Base-by-base conservation (phyloP, 1,139 yeast genomes). In the Taiozyma sp. region DNA sequence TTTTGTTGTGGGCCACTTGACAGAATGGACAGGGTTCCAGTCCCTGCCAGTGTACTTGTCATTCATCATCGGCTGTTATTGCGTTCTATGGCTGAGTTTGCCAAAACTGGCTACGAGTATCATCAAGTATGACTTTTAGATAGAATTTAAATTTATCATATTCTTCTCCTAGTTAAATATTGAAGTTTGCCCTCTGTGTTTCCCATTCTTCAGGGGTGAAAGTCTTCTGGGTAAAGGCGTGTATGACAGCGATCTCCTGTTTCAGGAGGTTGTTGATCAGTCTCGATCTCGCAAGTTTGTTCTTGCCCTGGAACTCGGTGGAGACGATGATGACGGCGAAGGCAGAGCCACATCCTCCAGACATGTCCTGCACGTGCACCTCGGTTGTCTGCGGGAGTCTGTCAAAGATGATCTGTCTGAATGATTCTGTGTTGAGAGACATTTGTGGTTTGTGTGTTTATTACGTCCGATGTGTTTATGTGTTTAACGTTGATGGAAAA, bases 141-240 rank as follows among this genome's bases (percentile, higher is more conserved):
- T 9, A 29, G 13, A 2, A 8, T 6, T 22, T 29, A 24, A 24
- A 22, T 22, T 40, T 8, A 21, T 19, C 11, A 37, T 16, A 19
- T 16, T 11, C n/a, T 37, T 19, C 4, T 4, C 6, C 7, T 8
- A 5, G 3, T 37, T 37, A 37, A 19, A 37, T 19, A 21, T 37
- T 21, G 41, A 16, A 37, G 35, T 62, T 62, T 2, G 40, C 46
- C 44, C 54, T 52, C 46, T 62, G 65, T 9, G 48, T 46, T 0
- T 29, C 71, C 90, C 91, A 87, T 65, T 87, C 95, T 30, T 77
- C 83, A 2, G 79, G 77, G 0, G 95, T 85, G 60, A 79, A 83
- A 22, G 89, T 85, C 69, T 88, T 90, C 63, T 93, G 97, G 1
- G 97, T 89, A 66, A 93, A 95, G 0, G 99, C 99, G 69, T 93